A percentile compares a stretch with the other conserved stretches of the same genome.
phyloP scores from a whole-genome alignment of 805 yeast species.

The Kregervanrija fluxuum region DNA sequence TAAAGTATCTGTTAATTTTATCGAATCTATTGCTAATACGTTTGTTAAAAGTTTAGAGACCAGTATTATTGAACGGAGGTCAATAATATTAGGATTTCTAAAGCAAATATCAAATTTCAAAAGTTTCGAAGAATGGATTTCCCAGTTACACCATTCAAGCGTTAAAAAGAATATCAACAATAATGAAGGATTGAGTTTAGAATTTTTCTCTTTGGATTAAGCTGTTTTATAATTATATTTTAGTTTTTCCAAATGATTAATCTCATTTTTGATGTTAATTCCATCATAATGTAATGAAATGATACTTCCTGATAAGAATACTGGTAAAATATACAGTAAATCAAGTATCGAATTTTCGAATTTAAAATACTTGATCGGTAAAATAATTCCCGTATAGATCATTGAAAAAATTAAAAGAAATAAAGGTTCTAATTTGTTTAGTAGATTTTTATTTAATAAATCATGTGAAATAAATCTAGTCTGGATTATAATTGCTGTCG shows the following conservation, averaged over 20 bases:
- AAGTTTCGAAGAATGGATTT: constrained; percentile 3
- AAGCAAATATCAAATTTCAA: constrained; percentile 13
- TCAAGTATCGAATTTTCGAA: constrained; percentile 9
- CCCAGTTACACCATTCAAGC: constrained; percentile 1
- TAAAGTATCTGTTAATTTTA: constrained; percentile 10
- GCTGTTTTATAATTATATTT: constrained; percentile 28
- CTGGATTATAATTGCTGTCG: constrained; percentile 15
- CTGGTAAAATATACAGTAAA: constrained; percentile 21
- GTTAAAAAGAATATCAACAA: constrained; percentile 5
- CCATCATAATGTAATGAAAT: constrained; percentile 14
- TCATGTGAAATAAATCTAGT: constrained; percentile 9
- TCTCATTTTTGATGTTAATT: constrained; percentile 12
- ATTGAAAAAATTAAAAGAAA: constrained; percentile 2
- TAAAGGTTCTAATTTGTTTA: not conserved
- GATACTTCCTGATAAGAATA: constrained; percentile 15
- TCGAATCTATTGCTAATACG: constrained; percentile 12
- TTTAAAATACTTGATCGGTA: no score
- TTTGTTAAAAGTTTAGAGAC: constrained; percentile 14
- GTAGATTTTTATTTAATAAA: not conserved
- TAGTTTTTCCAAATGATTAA: constrained; percentile 16
- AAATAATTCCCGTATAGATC: not conserved
- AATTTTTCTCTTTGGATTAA: constrained; percentile 11
- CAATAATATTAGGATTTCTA: constrained; percentile 20
- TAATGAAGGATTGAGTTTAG: constrained; percentile 3
- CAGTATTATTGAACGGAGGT: constrained; percentile 12